Evolutionary conservation across 139 green algal species (phyloP).

Genomic region (Chlorella sp.): DNA sequence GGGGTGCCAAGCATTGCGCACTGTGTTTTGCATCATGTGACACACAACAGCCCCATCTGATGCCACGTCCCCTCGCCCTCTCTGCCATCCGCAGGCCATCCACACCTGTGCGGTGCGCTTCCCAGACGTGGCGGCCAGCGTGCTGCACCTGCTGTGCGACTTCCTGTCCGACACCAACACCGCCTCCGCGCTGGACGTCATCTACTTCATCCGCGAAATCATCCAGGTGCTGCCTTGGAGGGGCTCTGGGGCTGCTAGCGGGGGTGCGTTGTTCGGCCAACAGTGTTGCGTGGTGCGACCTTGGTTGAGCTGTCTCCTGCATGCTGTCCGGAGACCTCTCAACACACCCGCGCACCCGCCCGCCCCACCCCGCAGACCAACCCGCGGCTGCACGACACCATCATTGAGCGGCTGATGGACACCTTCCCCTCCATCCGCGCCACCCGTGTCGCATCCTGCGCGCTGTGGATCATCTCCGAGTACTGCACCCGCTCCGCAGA

Average conservation of each 20-base stretch:
- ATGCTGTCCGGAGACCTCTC: too few species aligned
- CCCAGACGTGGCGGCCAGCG: conserved; percentile 90
- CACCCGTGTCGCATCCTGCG: conserved; percentile 85
- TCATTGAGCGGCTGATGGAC: conserved; percentile 92
- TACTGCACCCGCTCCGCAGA: conserved; percentile 70
- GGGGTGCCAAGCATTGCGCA: background rate
- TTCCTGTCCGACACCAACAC: conserved; percentile 94
- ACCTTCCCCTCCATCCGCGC: conserved; percentile 88
- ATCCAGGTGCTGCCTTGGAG: conserved; percentile 54
- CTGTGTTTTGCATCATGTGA: too few species aligned
- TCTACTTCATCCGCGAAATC: conserved; percentile 91
- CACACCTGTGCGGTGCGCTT: conserved; percentile 96
- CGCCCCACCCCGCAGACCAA: conserved; percentile 82
- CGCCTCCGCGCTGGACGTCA: conserved; percentile 85
- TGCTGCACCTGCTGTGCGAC: conserved; percentile 98
- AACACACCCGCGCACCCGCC: too few species aligned
- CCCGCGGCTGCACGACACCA: conserved; percentile 78
- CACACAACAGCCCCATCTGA: background rate
- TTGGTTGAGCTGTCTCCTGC: too few species aligned
- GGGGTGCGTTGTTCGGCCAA: too few species aligned
- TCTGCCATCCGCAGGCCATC: conserved; percentile 78
- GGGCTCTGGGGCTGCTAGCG: background rate
- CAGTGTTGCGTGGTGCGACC: too few species aligned
- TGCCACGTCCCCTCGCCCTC: background rate
- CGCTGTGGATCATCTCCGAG: conserved; percentile 96